These are phyloP conservation scores for Prunus dulcis DNA, from an alignment of 306 rosid species.

Conservation along the genomic window DNA sequence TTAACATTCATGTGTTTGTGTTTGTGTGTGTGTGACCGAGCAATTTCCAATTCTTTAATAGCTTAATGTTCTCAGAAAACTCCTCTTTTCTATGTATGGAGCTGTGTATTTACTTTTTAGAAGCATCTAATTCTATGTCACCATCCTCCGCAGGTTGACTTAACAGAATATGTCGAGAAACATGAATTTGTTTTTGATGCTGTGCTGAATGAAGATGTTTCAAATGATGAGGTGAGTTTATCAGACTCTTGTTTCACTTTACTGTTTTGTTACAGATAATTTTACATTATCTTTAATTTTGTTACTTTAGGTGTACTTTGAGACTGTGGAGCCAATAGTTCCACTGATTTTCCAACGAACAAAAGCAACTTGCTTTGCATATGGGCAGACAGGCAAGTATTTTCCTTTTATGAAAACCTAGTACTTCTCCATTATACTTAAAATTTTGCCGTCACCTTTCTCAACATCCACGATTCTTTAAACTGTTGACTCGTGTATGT, in stretches of 20 bases:
- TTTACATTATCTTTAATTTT: slow-evolving; percentile 18
- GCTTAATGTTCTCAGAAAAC: too few relatives aligned
- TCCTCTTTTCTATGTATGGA: too few relatives aligned
- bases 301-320: slow-evolving; percentile 56
- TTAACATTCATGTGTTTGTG: too few relatives aligned
- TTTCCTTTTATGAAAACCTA: neutral
- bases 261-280: slow-evolving; percentile 9
- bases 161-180: slow-evolving; percentile 68
- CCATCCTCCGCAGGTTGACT: slow-evolving; percentile 59
- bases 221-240: slow-evolving; percentile 66
- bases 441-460: neutral
- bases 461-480: too few relatives aligned
- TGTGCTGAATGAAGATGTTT: slow-evolving; percentile 69
- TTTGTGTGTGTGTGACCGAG: too few relatives aligned
- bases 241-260: slow-evolving; percentile 17
- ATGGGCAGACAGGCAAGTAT: slow-evolving; percentile 80
- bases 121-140: slow-evolving; percentile 18
- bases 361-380: slow-evolving; percentile 90
- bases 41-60: too few relatives aligned
- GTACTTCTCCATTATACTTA: neutral
- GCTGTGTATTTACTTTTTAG: too few relatives aligned
- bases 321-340: slow-evolving; percentile 76
- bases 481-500: neutral
- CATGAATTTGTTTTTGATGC: slow-evolving; percentile 83
- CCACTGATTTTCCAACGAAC: slow-evolving; percentile 75